These are phyloP conservation scores for Ogataea corticis DNA, from an alignment of 805 yeast genomes.

Conservation along the genomic window DNA sequence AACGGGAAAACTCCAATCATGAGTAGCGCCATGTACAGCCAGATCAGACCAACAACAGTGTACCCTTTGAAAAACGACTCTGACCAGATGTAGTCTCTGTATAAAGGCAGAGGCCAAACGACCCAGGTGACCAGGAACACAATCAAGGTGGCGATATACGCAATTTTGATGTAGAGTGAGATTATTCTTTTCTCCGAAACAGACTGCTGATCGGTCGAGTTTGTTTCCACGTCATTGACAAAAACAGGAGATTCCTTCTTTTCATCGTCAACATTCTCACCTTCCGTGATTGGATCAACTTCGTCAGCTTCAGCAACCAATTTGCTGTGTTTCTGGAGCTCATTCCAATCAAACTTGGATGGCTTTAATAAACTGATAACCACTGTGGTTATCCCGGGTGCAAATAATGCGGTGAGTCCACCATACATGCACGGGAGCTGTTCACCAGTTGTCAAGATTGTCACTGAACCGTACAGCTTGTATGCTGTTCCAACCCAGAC, in stretches of 20 bases:
- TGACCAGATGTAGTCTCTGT: conserved; percentile 38
- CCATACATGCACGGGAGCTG: conserved; percentile 40
- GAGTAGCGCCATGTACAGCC: conserved; percentile 35
- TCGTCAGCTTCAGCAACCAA: conserved; percentile 6
- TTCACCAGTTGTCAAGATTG: conserved; percentile 30
- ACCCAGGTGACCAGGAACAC: conserved; percentile 39
- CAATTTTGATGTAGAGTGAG: conserved; percentile 16
- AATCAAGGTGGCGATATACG: conserved; percentile 30
- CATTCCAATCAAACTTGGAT: conserved; percentile 33
- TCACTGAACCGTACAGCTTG: conserved; percentile 31
- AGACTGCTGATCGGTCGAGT: neutral
- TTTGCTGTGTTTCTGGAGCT: conserved; percentile 23
- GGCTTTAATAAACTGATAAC: conserved; percentile 34
- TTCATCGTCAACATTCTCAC: neutral
- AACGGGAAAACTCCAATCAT: conserved; percentile 38
- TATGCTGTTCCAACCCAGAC: conserved; percentile 37
- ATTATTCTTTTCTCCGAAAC: neutral
- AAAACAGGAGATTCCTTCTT: neutral
- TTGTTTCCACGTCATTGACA: conserved; percentile 1
- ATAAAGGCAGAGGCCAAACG: conserved; percentile 40
- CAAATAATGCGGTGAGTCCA: conserved; percentile 34
- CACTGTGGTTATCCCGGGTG: conserved; percentile 36
- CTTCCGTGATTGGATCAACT: conserved; percentile 5
- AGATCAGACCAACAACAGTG: conserved; percentile 33
- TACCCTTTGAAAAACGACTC: conserved; percentile 35